A percentile compares a stretch with the other conserved stretches of the same genome.
Conservation (phyloP, 345 rosid genomes). For the Dipteronia sinensis region DNA sequence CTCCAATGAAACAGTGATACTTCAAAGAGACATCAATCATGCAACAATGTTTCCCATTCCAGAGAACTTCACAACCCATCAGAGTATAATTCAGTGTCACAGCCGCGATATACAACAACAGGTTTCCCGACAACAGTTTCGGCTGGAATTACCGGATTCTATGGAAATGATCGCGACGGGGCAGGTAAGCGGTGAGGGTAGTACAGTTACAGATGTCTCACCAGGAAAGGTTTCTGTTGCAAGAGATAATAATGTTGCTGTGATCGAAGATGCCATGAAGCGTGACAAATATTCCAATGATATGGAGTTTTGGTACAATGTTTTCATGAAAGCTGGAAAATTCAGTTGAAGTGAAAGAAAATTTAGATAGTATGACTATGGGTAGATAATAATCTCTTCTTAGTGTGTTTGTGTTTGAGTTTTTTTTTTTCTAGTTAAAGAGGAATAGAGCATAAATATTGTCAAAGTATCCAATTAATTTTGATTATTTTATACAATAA, state of each 20-base stretch:
- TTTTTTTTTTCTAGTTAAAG: background rate
- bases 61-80: background rate
- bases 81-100: background rate
- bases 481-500: too few species aligned
- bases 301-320: slow-evolving; percentile 26
- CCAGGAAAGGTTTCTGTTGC: background rate
- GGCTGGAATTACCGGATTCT: background rate
- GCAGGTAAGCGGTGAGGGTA: background rate
- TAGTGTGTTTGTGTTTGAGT: background rate
- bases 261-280: slow-evolving; percentile 6
- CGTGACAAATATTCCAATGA: background rate
- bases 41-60: background rate
- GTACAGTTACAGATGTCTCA: background rate
- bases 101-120: background rate
- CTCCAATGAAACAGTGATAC: background rate
- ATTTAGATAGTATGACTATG: background rate
- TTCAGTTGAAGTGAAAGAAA: slow-evolving; percentile 12
- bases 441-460: background rate
- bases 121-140: background rate
- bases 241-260: background rate
- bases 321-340: slow-evolving; percentile 23
- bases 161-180: background rate
- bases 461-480: background rate
- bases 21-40: background rate
- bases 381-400: background rate